A percentile compares a stretch with the other conserved stretches of the same genome.
These are phyloP conservation scores for Pichia insulana DNA, from an alignment of 805 yeast genomes.

Conservation along the genomic window DNA sequence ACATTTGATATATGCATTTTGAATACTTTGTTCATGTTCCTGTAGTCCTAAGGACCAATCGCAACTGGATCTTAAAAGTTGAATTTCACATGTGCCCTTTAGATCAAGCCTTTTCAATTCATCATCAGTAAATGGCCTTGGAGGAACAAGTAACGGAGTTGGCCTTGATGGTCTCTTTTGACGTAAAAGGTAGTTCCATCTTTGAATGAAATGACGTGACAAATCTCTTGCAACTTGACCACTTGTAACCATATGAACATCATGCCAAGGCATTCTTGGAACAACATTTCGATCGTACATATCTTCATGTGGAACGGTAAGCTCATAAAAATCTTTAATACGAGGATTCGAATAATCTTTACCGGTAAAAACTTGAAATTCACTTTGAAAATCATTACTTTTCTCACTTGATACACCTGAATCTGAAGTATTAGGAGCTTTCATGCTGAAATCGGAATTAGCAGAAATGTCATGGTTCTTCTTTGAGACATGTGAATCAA, in stretches of 20 bases:
- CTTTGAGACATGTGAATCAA: conserved; percentile 12
- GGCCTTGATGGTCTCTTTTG: conserved; percentile 92
- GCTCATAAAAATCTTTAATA: conserved; percentile 71
- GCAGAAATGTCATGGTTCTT: background rate
- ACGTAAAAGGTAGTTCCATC: conserved; percentile 91
- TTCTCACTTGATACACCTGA: background rate
- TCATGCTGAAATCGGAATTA: background rate
- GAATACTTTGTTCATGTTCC: conserved; percentile 81
- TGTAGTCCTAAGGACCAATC: conserved; percentile 89
- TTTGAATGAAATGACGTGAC: conserved; percentile 88
- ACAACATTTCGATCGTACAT: conserved; percentile 75
- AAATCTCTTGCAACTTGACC: conserved; percentile 94
- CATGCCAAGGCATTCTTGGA: conserved; percentile 99
- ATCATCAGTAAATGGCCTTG: conserved; percentile 71
- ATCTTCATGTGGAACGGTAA: conserved; percentile 82
- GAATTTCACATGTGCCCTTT: conserved; percentile 86
- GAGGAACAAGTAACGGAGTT: conserved; percentile 88
- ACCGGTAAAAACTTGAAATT: conserved; percentile 80
- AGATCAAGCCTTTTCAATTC: conserved; percentile 56
- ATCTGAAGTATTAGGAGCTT: background rate
- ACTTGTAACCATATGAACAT: conserved; percentile 89
- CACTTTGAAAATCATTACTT: conserved; percentile 18
- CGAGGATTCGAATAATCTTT: conserved; percentile 97
- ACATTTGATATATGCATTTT: conserved; percentile 81
- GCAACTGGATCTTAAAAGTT: conserved; percentile 81